A percentile compares a stretch with the other conserved stretches of the same genome.
These are phyloP conservation scores for Gomphus bonarii DNA, from an alignment of 1,284 basidiomycete genomes.

Conservation along the genomic window DNA sequence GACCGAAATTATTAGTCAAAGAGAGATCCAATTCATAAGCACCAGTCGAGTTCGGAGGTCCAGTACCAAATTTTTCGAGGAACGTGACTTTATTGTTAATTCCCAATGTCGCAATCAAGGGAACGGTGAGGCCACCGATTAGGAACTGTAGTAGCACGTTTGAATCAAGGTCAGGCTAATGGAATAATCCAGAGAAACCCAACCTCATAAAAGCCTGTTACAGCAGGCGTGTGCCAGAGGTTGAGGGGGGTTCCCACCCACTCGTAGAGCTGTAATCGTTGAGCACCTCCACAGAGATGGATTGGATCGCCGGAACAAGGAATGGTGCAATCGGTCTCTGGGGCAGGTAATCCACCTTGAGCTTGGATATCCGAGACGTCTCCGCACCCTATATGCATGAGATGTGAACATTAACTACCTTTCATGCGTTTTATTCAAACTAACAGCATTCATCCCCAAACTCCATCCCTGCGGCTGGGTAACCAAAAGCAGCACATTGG, in stretches of 20 bases:
- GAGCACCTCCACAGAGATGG: slow-evolving; percentile 18
- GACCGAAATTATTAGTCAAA: slow-evolving; percentile 39
- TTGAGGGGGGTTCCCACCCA: slow-evolving; percentile 45
- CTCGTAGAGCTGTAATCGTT: slow-evolving; percentile 37
- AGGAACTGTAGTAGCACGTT: slow-evolving; percentile 35
- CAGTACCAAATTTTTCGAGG: slow-evolving; percentile 54
- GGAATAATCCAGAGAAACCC: slow-evolving; percentile 13
- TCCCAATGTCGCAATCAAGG: slow-evolving; percentile 62
- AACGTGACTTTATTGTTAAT: slow-evolving; percentile 71
- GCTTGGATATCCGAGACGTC: slow-evolving; percentile 42
- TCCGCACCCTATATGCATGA: slow-evolving; percentile 44
- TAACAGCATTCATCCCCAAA: slow-evolving; percentile 47
- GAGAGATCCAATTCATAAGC: slow-evolving; percentile 65
- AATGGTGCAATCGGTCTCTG: slow-evolving; percentile 12
- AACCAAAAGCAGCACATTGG: slow-evolving; percentile 12
- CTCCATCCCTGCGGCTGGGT: slow-evolving; percentile 12
- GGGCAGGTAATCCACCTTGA: slow-evolving; percentile 31
- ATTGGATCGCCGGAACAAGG: slow-evolving; percentile 10
- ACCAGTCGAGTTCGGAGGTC: slow-evolving; percentile 56
- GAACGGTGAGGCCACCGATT: slow-evolving; percentile 51
- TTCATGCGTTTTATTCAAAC: slow-evolving; percentile 19
- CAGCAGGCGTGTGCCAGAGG: slow-evolving; percentile 50
- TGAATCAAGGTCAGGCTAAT: background rate
- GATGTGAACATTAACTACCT: background rate
- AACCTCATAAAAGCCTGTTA: slow-evolving; percentile 59